Percentiles rank a stretch among this genome's conserved stretches.
These are phyloP conservation scores for Tolypocladium cylindrosporum DNA, from an alignment of 2,329 filamentous ascomycete genomes.

Conservation along the genomic window DNA sequence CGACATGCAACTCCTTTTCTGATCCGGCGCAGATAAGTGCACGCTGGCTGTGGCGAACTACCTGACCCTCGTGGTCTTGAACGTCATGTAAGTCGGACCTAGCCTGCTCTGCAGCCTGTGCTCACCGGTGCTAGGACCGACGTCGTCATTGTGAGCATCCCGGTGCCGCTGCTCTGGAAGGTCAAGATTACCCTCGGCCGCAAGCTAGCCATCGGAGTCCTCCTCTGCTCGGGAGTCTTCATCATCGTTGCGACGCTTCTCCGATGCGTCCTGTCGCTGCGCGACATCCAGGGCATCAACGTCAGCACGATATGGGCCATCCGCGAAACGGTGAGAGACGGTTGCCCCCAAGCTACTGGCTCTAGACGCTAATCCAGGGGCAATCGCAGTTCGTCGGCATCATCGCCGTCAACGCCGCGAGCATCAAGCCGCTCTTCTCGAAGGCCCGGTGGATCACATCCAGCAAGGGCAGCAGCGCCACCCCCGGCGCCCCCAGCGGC, in stretches of 20 bases:
- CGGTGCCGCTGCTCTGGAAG: slow-evolving; percentile 27
- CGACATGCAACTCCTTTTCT: not conserved
- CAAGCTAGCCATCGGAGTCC: slow-evolving; percentile 26
- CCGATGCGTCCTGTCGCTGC: slow-evolving; percentile 27
- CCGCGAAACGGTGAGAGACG: slow-evolving; percentile 25
- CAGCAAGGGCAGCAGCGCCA: slow-evolving; percentile 19
- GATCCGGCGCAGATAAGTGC: slow-evolving; percentile 16
- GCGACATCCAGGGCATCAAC: slow-evolving; percentile 25
- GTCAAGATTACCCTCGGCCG: slow-evolving; percentile 25
- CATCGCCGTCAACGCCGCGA: slow-evolving; percentile 29
- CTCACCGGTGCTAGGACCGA: slow-evolving; percentile 22
- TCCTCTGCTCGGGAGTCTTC: slow-evolving; percentile 33
- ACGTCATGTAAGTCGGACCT: not conserved
- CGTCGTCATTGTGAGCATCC: slow-evolving; percentile 26
- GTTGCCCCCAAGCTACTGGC: not conserved
- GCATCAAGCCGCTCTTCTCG: slow-evolving; percentile 29
- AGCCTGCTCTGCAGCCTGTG: too few relatives aligned
- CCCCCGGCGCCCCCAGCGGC: slow-evolving; percentile 1
- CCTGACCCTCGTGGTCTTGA: slow-evolving; percentile 17
- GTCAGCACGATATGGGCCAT: slow-evolving; percentile 31
- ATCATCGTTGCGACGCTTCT: slow-evolving; percentile 30
- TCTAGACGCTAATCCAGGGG: not conserved
- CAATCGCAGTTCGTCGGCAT: slow-evolving; percentile 29
- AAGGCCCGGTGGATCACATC: slow-evolving; percentile 20
- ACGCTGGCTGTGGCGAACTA: slow-evolving; percentile 26